Conservation (phyloP, 768 basidiomycete genomes). For the Podaxis sp. region DNA sequence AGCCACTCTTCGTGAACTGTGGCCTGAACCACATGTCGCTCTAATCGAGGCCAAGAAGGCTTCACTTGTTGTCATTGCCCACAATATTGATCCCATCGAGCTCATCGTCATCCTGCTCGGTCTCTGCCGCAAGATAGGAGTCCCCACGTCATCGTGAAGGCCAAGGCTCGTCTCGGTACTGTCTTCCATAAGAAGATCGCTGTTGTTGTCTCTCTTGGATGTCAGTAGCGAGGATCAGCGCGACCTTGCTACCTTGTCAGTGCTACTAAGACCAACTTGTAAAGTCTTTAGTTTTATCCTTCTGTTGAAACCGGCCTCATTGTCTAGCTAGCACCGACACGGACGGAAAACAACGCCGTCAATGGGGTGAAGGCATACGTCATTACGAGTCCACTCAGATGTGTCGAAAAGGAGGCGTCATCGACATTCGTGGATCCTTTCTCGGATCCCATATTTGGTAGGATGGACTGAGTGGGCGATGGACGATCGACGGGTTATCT, state of each 20-base stretch:
- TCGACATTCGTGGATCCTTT: too few relatives aligned
- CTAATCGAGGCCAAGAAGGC: constrained; percentile 98
- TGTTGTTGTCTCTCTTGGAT: constrained; percentile 84
- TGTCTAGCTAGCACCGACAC: constrained; percentile 68
- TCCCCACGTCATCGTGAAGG: constrained; percentile 97
- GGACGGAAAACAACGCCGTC: constrained; percentile 86
- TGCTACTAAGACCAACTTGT: constrained; percentile 98
- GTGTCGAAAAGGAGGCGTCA: too few relatives aligned
- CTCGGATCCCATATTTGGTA: too few relatives aligned
- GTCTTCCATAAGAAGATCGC: constrained; percentile 99
- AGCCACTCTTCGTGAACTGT: constrained; percentile 94
- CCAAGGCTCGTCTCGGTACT: constrained; percentile 96
- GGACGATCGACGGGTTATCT: too few relatives aligned
- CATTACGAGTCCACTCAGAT: constrained; percentile 94
- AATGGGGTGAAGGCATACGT: constrained; percentile 96
- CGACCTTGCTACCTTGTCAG: constrained; percentile 91
- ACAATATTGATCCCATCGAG: constrained; percentile 99
- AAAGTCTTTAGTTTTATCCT: constrained; percentile 34
- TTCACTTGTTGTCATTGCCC: constrained; percentile 90
- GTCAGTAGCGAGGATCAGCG: constrained; percentile 93
- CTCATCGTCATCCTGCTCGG: constrained; percentile 98
- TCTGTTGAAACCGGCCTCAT: constrained; percentile 10
- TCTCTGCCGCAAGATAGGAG: constrained; percentile 99
- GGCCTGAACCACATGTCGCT: constrained; percentile 97
- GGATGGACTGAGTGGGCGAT: too few relatives aligned